Base-by-base conservation (phyloP, 1,284 basidiomycete species). In the Ceratobasidium papillatum region DNA sequence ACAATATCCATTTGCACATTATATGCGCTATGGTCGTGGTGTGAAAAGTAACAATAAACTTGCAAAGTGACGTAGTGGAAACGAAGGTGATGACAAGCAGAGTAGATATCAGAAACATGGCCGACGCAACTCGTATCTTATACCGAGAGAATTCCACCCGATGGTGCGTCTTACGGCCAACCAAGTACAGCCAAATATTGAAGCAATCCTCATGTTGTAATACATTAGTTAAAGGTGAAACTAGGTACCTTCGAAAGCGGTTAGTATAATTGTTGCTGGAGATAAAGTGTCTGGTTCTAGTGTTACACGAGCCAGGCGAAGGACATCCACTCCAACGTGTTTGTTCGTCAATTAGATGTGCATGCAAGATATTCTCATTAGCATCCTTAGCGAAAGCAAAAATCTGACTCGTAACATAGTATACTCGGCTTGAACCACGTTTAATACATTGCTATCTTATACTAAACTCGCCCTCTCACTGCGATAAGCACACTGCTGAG, bases 1-100 rank as follows among this genome's bases (percentile, higher is more conserved):
- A 56, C 52, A 56, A 22, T 7, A 56, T 56, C 52, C 52, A 56
- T 56, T 56, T 56, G 30, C 52, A 56, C 52, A 56, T 56, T 32
- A 56, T 56, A 56, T 56, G 52, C 52, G 30, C 52, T 14, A 22
- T 32, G n/a, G 30, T 56, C 11, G 19, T 32, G 25, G 32, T 56
- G 25, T 32, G 9, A 12, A 14, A 56, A 51, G 12, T 12, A 45
- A 2, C 43, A 32, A 27, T 47, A n/a, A 19, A 11, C 45, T n/a
- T 30, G 52, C 11, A 32, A 56, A 12, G 12, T 8, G 11, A 17
- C 22, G 30, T 27, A 12, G 7, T 19, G 3, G 52, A 32, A 45
- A 32, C 22, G 19, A 30, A 14, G 52, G 30, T 9, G 52, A 56
- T 32, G 52, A 56, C 12, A 32, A 14, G 27, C 52, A 30, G 52